Base-by-base conservation (phyloP, 345 rosid genomes). In the Camelina sativa region DNA sequence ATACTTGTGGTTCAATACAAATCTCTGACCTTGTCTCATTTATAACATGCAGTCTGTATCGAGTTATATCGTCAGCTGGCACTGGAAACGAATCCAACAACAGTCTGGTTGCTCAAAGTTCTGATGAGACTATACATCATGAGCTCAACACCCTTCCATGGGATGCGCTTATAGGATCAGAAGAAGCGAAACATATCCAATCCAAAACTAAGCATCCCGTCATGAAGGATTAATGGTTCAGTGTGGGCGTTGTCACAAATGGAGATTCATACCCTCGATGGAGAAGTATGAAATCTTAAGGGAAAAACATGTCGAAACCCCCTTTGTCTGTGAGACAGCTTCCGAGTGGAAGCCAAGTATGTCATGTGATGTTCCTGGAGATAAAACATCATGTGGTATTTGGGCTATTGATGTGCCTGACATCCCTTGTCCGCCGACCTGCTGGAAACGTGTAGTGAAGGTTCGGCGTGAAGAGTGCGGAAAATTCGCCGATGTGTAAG, bases 391-490 rank as follows among this genome's bases (percentile, higher is more conserved):
- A 15, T 44, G 50, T 44, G 3, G n/a, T 6, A n/a, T 54, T 74
- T 94, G 96, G 98, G 98, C 98, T 34, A 89, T 94, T 76, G 97
- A 91, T 78, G 89, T 86, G 50, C 97, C 96, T 12, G 87, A 82
- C 56, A 94, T 94, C 28, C 88, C 97, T 41, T 89, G 83, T 70
- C 95, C 97, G 5, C 97, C 98, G 43, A 79, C 77, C 50, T 93
- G 97, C 0, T 94, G 98, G 98, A 86, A 87, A 74, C 88, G 98
- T 58, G 68, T 82, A 35, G 78, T 91, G 20, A 79, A 86, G 28
- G 87, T 94, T 67, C 80, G 96, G 67, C 88, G 87, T 54, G 90
- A 17, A 88, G 96, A 97, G 60, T 1, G 7, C 81, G 93, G 74
- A 88, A 88, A 80, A 74, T 91, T 94, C 69, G 97, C 97, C 2